phyloP scores from a whole-genome alignment of 352 stramenopile species.

The Pythium monospermum region DNA sequence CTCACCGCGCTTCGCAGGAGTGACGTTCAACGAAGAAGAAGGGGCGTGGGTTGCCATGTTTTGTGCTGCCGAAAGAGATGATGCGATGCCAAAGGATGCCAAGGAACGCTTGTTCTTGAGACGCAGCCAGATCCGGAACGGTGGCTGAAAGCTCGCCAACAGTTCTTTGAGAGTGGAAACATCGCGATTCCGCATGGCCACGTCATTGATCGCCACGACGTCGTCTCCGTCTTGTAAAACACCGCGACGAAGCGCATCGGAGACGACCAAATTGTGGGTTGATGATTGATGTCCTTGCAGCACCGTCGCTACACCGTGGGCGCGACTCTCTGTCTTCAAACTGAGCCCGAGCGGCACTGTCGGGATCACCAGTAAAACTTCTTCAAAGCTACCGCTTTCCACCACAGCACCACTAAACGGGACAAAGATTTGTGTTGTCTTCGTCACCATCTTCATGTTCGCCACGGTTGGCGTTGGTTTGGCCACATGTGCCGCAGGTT shows the following conservation, averaged over 20 bases:
- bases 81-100: constrained; percentile 2
- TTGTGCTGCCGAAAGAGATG: not conserved
- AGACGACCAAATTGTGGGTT: constrained; percentile 33
- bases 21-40: not conserved
- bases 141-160: constrained; percentile 27
- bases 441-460: constrained; percentile 14
- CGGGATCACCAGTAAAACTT: constrained; percentile 57
- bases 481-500: too few relatives aligned
- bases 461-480: not conserved
- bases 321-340: constrained; percentile 20
- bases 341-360: constrained; percentile 53
- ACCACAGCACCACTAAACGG: constrained; percentile 1
- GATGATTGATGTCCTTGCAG: constrained; percentile 7
- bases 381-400: constrained; percentile 31
- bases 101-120: constrained; percentile 31
- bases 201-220: constrained; percentile 58
- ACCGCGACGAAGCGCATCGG: constrained; percentile 39
- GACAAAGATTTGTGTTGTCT: constrained; percentile 15
- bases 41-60: not conserved
- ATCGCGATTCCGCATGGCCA: constrained; percentile 27
- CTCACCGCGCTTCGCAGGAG: constrained; percentile 5
- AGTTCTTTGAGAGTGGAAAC: constrained; percentile 30
- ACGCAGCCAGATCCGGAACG: constrained; percentile 56
- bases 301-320: constrained; percentile 17
- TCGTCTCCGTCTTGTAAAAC: constrained; percentile 61